phyloP scores from a whole-genome alignment of 495 filamentous ascomycete species.

The Aspergillus avenaceus region DNA sequence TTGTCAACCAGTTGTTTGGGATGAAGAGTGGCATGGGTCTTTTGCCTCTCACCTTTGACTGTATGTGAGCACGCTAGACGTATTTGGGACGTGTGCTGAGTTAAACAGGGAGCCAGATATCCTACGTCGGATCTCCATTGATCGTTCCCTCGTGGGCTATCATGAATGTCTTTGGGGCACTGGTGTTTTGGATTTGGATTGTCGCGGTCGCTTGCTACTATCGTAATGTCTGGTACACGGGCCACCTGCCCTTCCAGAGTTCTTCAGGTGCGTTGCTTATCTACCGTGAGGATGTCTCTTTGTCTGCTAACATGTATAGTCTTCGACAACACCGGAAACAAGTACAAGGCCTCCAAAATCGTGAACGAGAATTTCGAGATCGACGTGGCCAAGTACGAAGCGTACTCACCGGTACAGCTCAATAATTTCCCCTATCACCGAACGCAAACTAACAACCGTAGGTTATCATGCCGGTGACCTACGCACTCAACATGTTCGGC shows the following conservation, averaged over 20 bases:
- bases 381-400: conserved; percentile 63
- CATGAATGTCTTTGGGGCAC: conserved; percentile 69
- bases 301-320: conserved; percentile 35
- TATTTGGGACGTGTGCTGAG: conserved; percentile 40
- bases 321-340: conserved; percentile 74
- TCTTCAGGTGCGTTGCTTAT: conserved; percentile 15
- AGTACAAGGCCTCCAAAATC: conserved; percentile 72
- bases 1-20: conserved; percentile 78
- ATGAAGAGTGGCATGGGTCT: conserved; percentile 73
- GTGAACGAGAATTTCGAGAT: conserved; percentile 62
- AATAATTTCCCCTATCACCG: too few species aligned
- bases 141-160: conserved; percentile 81
- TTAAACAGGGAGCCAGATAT: conserved; percentile 73
- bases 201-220: conserved; percentile 46
- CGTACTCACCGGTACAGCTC: conserved; percentile 67
- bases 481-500: conserved; percentile 67
- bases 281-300: too few species aligned
- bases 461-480: conserved; percentile 82
- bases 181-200: conserved; percentile 80
- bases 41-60: conserved; percentile 78
- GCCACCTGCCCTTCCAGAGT: conserved; percentile 22
- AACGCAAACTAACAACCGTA: too few species aligned
- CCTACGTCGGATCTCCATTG: conserved; percentile 77
- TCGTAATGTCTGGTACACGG: conserved; percentile 55
- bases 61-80: conserved; percentile 4